Evolutionary conservation across 257 asterid species (phyloP).

Genomic region (Rhazya stricta): DNA sequence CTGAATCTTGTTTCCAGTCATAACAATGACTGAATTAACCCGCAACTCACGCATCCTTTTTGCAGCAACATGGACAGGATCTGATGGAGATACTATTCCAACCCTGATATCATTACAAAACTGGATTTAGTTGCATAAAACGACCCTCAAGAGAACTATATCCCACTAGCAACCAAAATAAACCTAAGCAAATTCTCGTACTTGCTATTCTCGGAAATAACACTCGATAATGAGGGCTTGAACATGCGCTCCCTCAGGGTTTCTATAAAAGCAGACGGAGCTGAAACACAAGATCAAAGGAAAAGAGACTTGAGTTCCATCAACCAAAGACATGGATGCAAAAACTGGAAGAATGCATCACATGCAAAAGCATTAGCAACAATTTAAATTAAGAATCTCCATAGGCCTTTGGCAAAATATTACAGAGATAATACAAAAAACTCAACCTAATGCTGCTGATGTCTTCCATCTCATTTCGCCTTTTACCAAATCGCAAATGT

Average conservation of each 20-base stretch:
- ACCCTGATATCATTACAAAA: constrained; percentile 47
- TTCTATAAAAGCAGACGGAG: constrained; percentile 79
- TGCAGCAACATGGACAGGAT: constrained; percentile 82
- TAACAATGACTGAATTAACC: constrained; percentile 69
- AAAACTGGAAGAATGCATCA: background rate
- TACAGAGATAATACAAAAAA: background rate
- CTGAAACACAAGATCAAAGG: constrained; percentile 38
- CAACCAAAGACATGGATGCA: background rate
- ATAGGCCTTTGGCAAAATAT: background rate
- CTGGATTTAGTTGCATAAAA: constrained; percentile 20
- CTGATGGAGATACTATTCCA: constrained; percentile 67
- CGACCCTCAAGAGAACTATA: constrained; percentile 10
- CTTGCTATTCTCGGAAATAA: constrained; percentile 72
- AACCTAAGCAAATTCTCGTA: constrained; percentile 23
- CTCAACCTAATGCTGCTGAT: background rate
- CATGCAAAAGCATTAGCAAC: background rate
- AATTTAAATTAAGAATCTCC: background rate
- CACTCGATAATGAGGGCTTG: constrained; percentile 83
- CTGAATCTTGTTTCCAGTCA: constrained; percentile 62
- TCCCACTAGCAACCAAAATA: constrained; percentile 7
- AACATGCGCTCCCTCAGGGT: constrained; percentile 87
- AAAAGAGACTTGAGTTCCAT: background rate
- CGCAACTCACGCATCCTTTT: constrained; percentile 83
- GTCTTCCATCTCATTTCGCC: background rate
- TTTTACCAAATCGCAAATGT: background rate